phyloP scores from a whole-genome alignment of 805 yeast species.

The Cyberlindnera misumaiensis region DNA sequence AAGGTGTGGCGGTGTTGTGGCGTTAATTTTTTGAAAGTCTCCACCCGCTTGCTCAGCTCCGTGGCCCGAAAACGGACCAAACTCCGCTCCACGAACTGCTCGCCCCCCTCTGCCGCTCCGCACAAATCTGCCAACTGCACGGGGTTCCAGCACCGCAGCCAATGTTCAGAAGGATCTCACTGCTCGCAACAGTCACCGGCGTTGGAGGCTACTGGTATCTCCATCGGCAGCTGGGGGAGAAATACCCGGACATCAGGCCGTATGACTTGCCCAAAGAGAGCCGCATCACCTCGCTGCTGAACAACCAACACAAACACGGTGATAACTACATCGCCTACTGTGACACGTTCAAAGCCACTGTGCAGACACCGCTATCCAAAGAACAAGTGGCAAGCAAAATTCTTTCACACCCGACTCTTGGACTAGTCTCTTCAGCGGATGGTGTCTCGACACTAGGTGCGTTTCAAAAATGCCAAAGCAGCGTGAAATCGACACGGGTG shows the following conservation, averaged over 20 bases:
- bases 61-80: no score
- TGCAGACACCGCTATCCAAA: background rate
- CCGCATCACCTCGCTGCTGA: conserved; percentile 7
- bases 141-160: no score
- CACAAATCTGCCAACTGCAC: no score
- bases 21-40: no score
- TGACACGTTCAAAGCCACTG: conserved; percentile 14
- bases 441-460: background rate
- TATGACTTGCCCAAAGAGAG: conserved; percentile 16
- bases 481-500: background rate
- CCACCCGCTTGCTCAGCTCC: no score
- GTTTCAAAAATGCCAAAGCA: background rate
- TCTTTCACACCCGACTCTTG: background rate
- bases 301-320: conserved; percentile 3
- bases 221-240: conserved; percentile 10
- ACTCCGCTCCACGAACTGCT: no score
- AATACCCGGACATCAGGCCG: conserved; percentile 15
- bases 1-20: no score
- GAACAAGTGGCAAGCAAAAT: background rate
- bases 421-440: background rate
- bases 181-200: conserved; percentile 7
- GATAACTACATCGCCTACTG: conserved; percentile 13
- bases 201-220: conserved; percentile 13
- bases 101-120: no score
- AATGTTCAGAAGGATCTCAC: conserved; percentile 8